Evolutionary conservation across 108 stramenopile species (phyloP).

Genomic region (Epipyxis sp.): DNA sequence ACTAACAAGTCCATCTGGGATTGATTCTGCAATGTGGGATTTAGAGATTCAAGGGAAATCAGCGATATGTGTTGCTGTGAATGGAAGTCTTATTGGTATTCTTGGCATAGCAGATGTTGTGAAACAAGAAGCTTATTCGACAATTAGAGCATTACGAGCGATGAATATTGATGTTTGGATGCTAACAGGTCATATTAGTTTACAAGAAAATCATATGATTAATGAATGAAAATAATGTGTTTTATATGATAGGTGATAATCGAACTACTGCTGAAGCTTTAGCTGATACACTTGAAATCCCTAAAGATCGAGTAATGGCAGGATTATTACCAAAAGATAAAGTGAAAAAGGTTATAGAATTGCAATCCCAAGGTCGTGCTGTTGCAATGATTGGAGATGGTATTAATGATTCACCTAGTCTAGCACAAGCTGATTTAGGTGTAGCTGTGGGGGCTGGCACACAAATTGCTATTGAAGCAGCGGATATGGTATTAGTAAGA

Average conservation of each 20-base stretch:
- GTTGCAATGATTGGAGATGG: slow-evolving; percentile 98
- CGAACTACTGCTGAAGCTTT: slow-evolving; percentile 75
- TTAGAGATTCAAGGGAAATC: slow-evolving; percentile 74
- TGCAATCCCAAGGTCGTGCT: slow-evolving; percentile 64
- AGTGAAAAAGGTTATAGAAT: slow-evolving; percentile 56
- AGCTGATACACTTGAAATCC: slow-evolving; percentile 69
- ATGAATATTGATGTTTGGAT: slow-evolving; percentile 87
- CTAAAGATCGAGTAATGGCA: slow-evolving; percentile 65
- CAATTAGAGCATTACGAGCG: slow-evolving; percentile 59
- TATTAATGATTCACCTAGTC: slow-evolving; percentile 92
- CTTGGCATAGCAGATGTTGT: slow-evolving; percentile 77
- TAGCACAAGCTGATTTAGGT: slow-evolving; percentile 88
- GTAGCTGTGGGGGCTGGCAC: slow-evolving; percentile 93
- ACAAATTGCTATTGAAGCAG: slow-evolving; percentile 81
- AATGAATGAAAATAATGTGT: no score
- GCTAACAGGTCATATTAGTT: no score
- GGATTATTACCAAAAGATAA: slow-evolving; percentile 66
- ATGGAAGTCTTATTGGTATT: slow-evolving; percentile 64
- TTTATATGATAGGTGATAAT: no score
- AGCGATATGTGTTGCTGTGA: slow-evolving; percentile 70
- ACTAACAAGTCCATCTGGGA: no score
- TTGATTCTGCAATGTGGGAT: slow-evolving; percentile 29
- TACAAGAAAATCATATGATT: no score
- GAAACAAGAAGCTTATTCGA: slow-evolving; percentile 64
- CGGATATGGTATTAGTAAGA: slow-evolving; percentile 85